A percentile compares a stretch with the other conserved stretches of the same genome.
Conservation (phyloP, 495 filamentous ascomycete genomes). For the Hypoxylon fragiforme region DNA sequence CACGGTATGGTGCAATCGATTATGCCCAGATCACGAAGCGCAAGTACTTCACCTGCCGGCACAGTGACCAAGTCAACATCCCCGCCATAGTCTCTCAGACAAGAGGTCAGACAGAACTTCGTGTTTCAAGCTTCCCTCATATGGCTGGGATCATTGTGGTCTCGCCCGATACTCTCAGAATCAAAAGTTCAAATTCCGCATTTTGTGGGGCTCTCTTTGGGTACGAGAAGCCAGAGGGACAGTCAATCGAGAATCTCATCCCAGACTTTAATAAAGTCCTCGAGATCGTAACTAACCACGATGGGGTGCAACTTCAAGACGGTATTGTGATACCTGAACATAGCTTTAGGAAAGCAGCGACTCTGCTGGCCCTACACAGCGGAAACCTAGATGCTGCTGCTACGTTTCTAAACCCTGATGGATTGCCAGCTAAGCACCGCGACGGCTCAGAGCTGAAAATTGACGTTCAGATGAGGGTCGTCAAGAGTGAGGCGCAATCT, state of each 20-base stretch:
- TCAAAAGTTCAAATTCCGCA: slow-evolving; percentile 91
- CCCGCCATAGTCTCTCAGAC: slow-evolving; percentile 74
- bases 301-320: slow-evolving; percentile 78
- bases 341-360: slow-evolving; percentile 87
- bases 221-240: slow-evolving; percentile 76
- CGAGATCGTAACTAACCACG: slow-evolving; percentile 79
- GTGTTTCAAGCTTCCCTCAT: slow-evolving; percentile 91
- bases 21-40: slow-evolving; percentile 67
- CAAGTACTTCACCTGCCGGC: slow-evolving; percentile 81
- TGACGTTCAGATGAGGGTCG: slow-evolving; percentile 93
- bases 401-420: slow-evolving; percentile 76
- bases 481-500: slow-evolving; percentile 73
- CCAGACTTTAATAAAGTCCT: slow-evolving; percentile 86
- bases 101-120: slow-evolving; percentile 65
- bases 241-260: slow-evolving; percentile 76
- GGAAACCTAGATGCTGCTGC: slow-evolving; percentile 74
- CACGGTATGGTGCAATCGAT: slow-evolving; percentile 67
- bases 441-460: slow-evolving; percentile 90
- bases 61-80: slow-evolving; percentile 71
- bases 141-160: slow-evolving; percentile 96
- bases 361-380: slow-evolving; percentile 78
- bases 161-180: slow-evolving; percentile 69
- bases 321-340: slow-evolving; percentile 98
- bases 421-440: slow-evolving; percentile 81
- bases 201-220: slow-evolving; percentile 93